Conservation (phyloP, 768 basidiomycete species). For the Hericium erinaceus region DNA sequence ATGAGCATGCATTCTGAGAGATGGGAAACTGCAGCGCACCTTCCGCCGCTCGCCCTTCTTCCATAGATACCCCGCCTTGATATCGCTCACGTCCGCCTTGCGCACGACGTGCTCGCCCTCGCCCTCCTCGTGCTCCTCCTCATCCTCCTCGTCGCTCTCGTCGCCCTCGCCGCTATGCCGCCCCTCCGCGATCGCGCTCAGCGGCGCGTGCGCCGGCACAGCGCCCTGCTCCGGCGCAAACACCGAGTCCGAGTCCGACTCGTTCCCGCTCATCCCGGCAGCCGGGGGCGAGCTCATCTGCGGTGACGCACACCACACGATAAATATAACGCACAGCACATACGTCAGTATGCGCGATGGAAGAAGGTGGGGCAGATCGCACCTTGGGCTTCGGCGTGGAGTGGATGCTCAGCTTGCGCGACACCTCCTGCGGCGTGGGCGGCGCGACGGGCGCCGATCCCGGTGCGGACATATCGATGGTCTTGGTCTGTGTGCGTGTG, state of each 20-base stretch:
- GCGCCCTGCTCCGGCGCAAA: constrained; percentile 42
- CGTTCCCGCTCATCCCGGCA: constrained; percentile 55
- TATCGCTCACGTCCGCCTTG: constrained; percentile 55
- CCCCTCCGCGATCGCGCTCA: constrained; percentile 74
- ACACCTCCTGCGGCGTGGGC: constrained; percentile 80
- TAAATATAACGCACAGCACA: too few species aligned
- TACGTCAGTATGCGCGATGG: background rate
- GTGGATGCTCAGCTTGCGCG: constrained; percentile 76
- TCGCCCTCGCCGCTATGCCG: constrained; percentile 28
- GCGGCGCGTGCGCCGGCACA: constrained; percentile 8
- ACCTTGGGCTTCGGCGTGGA: constrained; percentile 44
- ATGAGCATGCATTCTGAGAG: background rate
- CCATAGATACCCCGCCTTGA: constrained; percentile 91
- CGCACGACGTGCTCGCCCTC: constrained; percentile 44
- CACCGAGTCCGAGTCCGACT: constrained; percentile 81
- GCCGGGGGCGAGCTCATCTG: constrained; percentile 23
- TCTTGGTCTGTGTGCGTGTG: background rate
- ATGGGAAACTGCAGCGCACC: constrained; percentile 38
- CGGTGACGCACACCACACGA: constrained; percentile 1
- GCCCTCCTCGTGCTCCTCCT: constrained; percentile 69
- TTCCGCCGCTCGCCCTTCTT: constrained; percentile 98
- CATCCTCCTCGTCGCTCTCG: constrained; percentile 55
- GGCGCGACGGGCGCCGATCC: constrained; percentile 36
- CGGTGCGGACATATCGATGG: constrained; percentile 1
- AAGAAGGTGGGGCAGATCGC: background rate